These are phyloP conservation scores for Neopestalotiopsis rosae DNA, from an alignment of 2,329 filamentous ascomycete genomes.

Conservation along the genomic window DNA sequence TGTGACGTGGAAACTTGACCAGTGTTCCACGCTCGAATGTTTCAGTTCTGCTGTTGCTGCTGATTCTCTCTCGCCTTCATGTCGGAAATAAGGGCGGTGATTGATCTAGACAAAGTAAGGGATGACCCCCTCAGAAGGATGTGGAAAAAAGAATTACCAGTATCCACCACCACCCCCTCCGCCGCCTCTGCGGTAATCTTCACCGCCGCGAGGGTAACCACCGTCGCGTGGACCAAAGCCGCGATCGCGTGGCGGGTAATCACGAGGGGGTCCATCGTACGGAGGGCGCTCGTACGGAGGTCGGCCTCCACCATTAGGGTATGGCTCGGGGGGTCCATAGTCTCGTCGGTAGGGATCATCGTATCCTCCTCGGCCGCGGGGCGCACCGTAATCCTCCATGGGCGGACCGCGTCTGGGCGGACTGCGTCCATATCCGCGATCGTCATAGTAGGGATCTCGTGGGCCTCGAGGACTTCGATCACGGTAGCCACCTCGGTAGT, in stretches of 20 bases:
- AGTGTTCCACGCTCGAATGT: neutral
- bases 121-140: conserved; percentile 29
- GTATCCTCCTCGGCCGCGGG: conserved; percentile 70
- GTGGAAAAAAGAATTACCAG: conserved; percentile 38
- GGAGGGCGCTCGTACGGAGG: conserved; percentile 56
- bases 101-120: conserved; percentile 41
- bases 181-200: conserved; percentile 37
- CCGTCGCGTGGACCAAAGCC: conserved; percentile 39
- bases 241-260: conserved; percentile 56
- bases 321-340: conserved; percentile 64
- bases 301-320: conserved; percentile 58
- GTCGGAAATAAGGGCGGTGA: conserved; percentile 16
- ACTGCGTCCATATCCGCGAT: conserved; percentile 75
- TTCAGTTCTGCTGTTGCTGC: conserved; percentile 5
- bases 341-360: conserved; percentile 80
- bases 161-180: conserved; percentile 31
- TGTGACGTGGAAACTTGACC: conserved; percentile 3
- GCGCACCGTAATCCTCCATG: conserved; percentile 77
- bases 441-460: conserved; percentile 82
- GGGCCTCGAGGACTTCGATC: conserved; percentile 75
- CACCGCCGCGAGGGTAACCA: conserved; percentile 33
- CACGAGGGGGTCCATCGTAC: conserved; percentile 46
- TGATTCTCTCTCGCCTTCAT: conserved; percentile 19
- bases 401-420: conserved; percentile 75
- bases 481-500: conserved; percentile 77